Evolutionary conservation across 305 asterid genomes (phyloP), one percentile per base, ranked within the genome.

Genomic region (Solanum hybrid): DNA sequence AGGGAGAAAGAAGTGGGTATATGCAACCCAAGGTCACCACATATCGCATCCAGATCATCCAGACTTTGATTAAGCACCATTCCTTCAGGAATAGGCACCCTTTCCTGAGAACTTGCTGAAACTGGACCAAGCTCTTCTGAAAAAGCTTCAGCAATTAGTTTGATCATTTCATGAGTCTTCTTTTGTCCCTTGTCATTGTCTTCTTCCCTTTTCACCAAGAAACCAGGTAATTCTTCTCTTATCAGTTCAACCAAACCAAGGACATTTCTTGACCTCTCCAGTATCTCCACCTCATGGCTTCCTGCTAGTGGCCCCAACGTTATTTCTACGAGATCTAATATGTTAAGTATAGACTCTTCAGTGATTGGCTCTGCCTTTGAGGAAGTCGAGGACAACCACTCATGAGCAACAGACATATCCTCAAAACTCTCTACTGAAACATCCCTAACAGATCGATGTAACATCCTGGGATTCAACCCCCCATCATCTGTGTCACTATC

Each of bases 61-160:
- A 97, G 98, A 92, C 94, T 94, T 85, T 94, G 98, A 85, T 94
- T 94, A 71, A 95, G 95, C 78, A 90, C 94, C 89, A 95, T 92
- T 75, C 97, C 98, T 91, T 92, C 96, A 7, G 99, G 99, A 71
- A 95, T 34, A 64, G 94, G 93, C 73, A 97, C 96, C 94, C 94
- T 95, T 89, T 92, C 97, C 89, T 97, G 99, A 87, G 99, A 95
- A 94, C 90, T 94, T 76, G 89, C 78, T 77, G 98, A 92, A 91
- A 96, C 95, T 37, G 99, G 99, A 92, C 98, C 99, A 35, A 97
- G 96, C 89, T 95, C 98, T 91, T 97, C 98, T 1, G 95, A 93
- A 86, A 97, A 95, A 35, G 96, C 94, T 87, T 91, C 93, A 71
- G 90, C 91, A 69, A 94, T 88, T 91, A 94, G 91, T 89, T 93